A percentile compares a stretch with the other conserved stretches of the same genome.
Conservation (phyloP, 225 moss, liverwort and hornwort genomes). For the Anthoceros angustus region DNA sequence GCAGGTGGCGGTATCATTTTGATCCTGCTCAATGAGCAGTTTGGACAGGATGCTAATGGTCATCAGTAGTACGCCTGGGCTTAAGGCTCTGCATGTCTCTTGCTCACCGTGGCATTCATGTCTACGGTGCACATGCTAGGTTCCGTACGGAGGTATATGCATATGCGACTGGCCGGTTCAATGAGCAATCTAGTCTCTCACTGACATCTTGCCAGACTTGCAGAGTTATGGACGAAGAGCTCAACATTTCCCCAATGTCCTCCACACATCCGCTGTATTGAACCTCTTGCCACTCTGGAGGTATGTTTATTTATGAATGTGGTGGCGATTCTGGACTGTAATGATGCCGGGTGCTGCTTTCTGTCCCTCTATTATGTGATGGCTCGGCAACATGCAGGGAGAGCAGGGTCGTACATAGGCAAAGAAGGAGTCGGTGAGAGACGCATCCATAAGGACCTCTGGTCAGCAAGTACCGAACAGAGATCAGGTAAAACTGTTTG, state of each 20-base stretch:
- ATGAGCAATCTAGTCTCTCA: conserved; percentile 86
- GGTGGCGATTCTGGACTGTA: no score
- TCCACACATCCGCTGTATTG: conserved; percentile 55
- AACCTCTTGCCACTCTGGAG: conserved; percentile 41
- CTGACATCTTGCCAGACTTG: conserved; percentile 80
- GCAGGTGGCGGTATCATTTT: conserved; percentile 84
- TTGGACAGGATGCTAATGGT: conserved; percentile 82
- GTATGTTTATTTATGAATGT: conserved; percentile 12
- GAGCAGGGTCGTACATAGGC: conserved; percentile 61
- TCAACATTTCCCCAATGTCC: conserved; percentile 80
- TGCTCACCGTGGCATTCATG: neutral
- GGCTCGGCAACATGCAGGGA: conserved; percentile 20
- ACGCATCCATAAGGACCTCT: conserved; percentile 75
- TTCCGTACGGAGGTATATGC: conserved; percentile 90
- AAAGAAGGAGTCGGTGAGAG: conserved; percentile 77
- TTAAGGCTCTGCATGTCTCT: neutral
- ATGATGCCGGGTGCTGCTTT: neutral
- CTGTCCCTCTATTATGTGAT: neutral
- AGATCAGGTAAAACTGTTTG: conserved; percentile 41
- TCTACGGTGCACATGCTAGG: conserved; percentile 82
- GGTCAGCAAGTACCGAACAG: conserved; percentile 79
- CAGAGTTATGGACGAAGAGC: conserved; percentile 93
- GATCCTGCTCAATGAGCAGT: conserved; percentile 80
- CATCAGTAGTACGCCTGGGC: conserved; percentile 3
- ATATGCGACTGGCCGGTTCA: conserved; percentile 69